Percentiles rank a stretch among this genome's conserved stretches.
Conservation (phyloP, 495 filamentous ascomycete genomes). For the Xanthoparmelia taractica region DNA sequence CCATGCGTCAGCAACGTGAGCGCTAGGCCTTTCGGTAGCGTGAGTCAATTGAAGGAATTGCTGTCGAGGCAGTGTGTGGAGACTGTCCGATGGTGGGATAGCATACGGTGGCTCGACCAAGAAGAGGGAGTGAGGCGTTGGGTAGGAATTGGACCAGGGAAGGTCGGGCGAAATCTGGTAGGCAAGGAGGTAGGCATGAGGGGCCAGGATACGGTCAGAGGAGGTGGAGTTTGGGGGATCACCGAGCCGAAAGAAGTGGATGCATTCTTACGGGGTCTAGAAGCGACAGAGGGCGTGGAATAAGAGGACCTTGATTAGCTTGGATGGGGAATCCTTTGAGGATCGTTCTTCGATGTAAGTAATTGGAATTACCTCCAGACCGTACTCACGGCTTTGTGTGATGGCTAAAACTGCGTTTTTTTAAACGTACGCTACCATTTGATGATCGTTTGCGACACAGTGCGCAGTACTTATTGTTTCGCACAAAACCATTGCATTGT, state of each 20-base stretch:
- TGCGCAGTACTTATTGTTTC: neutral
- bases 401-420: no score
- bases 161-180: conserved; percentile 88
- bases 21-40: conserved; percentile 64
- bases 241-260: conserved; percentile 77
- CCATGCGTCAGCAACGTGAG: conserved; percentile 82
- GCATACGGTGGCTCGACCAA: conserved; percentile 81
- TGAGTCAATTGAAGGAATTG: conserved; percentile 64
- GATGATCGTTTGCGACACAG: neutral
- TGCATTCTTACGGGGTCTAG: conserved; percentile 60
- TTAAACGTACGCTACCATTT: neutral
- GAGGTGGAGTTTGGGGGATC: conserved; percentile 91
- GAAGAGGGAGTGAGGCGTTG: conserved; percentile 75
- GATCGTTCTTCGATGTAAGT: neutral
- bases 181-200: conserved; percentile 91
- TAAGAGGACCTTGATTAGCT: neutral
- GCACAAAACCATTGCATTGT: no score
- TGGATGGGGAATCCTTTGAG: neutral
- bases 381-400: neutral
- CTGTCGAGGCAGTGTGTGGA: conserved; percentile 73
- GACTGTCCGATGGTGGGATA: conserved; percentile 91
- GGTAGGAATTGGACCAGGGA: conserved; percentile 91
- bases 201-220: conserved; percentile 65
- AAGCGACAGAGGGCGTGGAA: conserved; percentile 29
- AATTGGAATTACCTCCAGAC: neutral